A percentile compares a stretch with the other conserved stretches of the same genome.
phyloP scores from a whole-genome alignment of 2,329 filamentous ascomycete species.

The Blumeria hordei region DNA sequence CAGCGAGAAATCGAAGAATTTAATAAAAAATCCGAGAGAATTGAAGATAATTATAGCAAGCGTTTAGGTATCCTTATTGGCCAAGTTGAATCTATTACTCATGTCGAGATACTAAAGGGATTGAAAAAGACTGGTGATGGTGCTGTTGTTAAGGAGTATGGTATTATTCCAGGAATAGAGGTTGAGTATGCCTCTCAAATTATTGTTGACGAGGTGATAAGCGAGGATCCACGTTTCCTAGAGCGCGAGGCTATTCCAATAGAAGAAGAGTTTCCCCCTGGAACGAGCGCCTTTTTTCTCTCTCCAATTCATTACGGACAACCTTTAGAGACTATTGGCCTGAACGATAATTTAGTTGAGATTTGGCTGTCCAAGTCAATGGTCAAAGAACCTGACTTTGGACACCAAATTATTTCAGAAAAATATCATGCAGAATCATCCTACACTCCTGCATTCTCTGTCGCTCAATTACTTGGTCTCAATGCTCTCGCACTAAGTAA shows the following conservation, averaged over 20 bases:
- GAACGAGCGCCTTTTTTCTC: slow-evolving; percentile 71
- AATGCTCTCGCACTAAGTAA: slow-evolving; percentile 81
- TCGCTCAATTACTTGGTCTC: slow-evolving; percentile 58
- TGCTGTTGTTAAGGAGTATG: slow-evolving; percentile 81
- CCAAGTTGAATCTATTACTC: slow-evolving; percentile 64
- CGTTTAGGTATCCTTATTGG: slow-evolving; percentile 73
- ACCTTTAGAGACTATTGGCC: slow-evolving; percentile 58
- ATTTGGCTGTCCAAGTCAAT: slow-evolving; percentile 53
- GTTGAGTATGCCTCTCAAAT: slow-evolving; percentile 79
- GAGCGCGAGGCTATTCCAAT: slow-evolving; percentile 73
- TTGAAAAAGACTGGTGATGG: slow-evolving; percentile 77
- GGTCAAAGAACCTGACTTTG: slow-evolving; percentile 58
- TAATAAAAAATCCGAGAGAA: slow-evolving; percentile 57
- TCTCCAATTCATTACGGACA: slow-evolving; percentile 84
- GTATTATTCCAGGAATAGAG: slow-evolving; percentile 60
- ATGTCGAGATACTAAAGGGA: slow-evolving; percentile 85
- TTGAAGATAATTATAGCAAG: slow-evolving; percentile 77
- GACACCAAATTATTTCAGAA: slow-evolving; percentile 43
- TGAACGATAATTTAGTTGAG: slow-evolving; percentile 51
- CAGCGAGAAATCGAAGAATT: slow-evolving; percentile 60
- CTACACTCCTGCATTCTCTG: slow-evolving; percentile 72
- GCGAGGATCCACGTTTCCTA: slow-evolving; percentile 79
- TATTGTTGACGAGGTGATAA: slow-evolving; percentile 71
- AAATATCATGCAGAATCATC: slow-evolving; percentile 40
- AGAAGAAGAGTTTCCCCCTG: slow-evolving; percentile 71